Conservation (phyloP, 148 eudicot species). For the Tetragonia tetragonoides region DNA sequence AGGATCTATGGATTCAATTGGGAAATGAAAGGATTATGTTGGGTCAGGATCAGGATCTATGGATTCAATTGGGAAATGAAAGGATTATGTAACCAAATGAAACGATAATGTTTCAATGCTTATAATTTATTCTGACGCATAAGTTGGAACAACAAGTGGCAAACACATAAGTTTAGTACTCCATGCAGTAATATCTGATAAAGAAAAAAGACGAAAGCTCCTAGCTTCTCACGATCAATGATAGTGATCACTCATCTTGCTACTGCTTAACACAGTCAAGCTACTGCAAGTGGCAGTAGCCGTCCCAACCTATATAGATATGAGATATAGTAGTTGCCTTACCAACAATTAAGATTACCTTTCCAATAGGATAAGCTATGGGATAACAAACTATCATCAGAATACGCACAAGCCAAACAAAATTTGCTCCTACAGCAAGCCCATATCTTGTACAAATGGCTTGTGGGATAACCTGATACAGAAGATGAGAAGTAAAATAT, state of each 20-base stretch:
- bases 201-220: background rate
- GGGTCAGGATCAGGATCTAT: too few species aligned
- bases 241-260: too few species aligned
- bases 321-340: background rate
- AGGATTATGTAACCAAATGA: background rate
- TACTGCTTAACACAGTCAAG: too few species aligned
- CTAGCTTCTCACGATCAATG: background rate
- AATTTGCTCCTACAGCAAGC: slow-evolving; percentile 90
- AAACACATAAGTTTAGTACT: too few species aligned
- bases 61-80: background rate
- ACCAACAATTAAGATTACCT: slow-evolving; percentile 43
- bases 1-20: too few species aligned
- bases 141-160: background rate
- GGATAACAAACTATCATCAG: slow-evolving; percentile 90
- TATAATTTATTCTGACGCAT: background rate
- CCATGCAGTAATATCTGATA: background rate
- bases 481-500: background rate
- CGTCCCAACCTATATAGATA: background rate
- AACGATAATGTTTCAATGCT: background rate
- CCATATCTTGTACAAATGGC: slow-evolving; percentile 92
- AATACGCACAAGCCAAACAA: slow-evolving; percentile 78
- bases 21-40: background rate
- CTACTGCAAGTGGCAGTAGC: too few species aligned
- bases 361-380: slow-evolving; percentile 81
- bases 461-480: slow-evolving; percentile 81